These are phyloP conservation scores for Micractinium conductrix DNA, from an alignment of 139 green algal species.

Conservation along the genomic window DNA sequence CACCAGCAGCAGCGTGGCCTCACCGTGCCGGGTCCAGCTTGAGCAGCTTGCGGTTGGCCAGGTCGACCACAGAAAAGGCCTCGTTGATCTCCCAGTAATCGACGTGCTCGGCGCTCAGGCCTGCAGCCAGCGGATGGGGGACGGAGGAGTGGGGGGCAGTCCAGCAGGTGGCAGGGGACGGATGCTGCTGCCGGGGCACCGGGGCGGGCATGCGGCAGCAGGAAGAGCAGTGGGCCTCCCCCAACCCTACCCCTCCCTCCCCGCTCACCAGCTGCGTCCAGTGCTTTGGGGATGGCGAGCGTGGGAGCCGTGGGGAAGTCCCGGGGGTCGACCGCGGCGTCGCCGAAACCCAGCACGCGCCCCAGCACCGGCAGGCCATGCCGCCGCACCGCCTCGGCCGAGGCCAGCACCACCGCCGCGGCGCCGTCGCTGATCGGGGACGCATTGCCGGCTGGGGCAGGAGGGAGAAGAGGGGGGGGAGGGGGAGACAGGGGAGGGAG, in stretches of 20 bases:
- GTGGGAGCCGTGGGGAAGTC: constrained; percentile 87
- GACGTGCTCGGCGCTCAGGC: constrained; percentile 53
- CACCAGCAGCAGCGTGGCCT: not conserved
- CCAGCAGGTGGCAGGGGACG: no score
- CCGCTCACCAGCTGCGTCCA: constrained; percentile 42
- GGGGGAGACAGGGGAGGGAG: not conserved
- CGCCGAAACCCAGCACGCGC: constrained; percentile 68
- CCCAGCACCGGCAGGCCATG: constrained; percentile 69
- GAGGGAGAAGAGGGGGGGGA: not conserved
- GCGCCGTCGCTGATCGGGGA: constrained; percentile 90
- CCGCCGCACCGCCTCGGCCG: constrained; percentile 40
- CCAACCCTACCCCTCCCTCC: not conserved
- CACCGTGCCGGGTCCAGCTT: constrained; percentile 48
- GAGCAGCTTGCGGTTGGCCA: constrained; percentile 73
- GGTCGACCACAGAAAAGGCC: constrained; percentile 89
- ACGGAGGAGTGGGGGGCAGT: no score
- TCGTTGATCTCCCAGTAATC: constrained; percentile 93
- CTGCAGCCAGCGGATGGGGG: no score
- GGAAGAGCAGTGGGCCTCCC: no score
- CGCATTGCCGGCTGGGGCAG: constrained; percentile 87
- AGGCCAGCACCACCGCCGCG: constrained; percentile 83
- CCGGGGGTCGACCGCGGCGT: constrained; percentile 76
- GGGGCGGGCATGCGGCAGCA: no score
- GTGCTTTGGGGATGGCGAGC: constrained; percentile 71
- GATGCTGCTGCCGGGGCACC: no score